These are phyloP conservation scores for Candida quercuum DNA, from an alignment of 805 yeast genomes.

Conservation along the genomic window DNA sequence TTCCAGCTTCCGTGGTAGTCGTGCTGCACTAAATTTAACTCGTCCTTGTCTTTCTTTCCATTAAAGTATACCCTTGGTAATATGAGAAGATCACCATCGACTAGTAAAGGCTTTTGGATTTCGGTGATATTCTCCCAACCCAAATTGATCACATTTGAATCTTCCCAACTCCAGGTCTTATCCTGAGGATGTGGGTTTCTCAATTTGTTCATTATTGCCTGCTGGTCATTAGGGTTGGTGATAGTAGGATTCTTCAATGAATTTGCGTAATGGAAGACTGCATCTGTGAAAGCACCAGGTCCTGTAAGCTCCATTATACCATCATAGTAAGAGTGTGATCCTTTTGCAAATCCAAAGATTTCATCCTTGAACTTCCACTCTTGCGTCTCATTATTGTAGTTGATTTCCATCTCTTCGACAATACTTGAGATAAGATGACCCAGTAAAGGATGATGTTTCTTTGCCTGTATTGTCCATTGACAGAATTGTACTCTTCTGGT, in stretches of 20 bases:
- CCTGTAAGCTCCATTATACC: conserved; percentile 56
- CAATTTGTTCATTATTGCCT: neutral
- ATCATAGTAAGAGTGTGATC: conserved; percentile 52
- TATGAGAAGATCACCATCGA: conserved; percentile 3
- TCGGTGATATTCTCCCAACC: conserved; percentile 10
- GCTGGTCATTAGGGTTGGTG: neutral
- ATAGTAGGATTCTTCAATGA: neutral
- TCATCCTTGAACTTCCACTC: conserved; percentile 23
- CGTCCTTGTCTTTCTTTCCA: conserved; percentile 1
- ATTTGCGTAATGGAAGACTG: conserved; percentile 30
- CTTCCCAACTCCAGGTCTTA: neutral
- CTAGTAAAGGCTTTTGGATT: conserved; percentile 2
- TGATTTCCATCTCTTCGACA: conserved; percentile 42
- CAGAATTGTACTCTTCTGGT: conserved; percentile 54
- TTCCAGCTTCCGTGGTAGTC: conserved; percentile 9
- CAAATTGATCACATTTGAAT: neutral
- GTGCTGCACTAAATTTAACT: conserved; percentile 3
- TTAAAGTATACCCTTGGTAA: conserved; percentile 7
- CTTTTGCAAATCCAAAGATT: conserved; percentile 33
- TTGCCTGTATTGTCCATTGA: conserved; percentile 55
- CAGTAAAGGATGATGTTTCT: conserved; percentile 55
- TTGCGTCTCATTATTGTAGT: conserved; percentile 27
- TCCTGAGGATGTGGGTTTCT: neutral
- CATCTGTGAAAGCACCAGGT: conserved; percentile 44
- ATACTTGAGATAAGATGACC: conserved; percentile 50